Conservation (phyloP, 2,329 filamentous ascomycete species). For the Pseudogymnoascus sp. region DNA sequence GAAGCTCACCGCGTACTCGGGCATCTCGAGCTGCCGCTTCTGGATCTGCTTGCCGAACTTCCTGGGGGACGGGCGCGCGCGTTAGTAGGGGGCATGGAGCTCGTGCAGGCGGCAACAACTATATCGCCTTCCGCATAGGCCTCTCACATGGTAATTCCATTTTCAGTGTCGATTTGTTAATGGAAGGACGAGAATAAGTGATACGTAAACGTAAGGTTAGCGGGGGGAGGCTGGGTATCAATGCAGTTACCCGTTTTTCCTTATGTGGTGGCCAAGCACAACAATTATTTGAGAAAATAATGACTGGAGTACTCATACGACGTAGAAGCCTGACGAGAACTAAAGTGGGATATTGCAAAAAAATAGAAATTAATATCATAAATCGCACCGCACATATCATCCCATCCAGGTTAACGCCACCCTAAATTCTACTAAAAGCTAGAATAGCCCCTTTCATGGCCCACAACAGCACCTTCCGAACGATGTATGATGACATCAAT, state of each 20-base stretch:
- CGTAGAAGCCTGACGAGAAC: not conserved
- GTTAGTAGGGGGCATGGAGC: too few species aligned
- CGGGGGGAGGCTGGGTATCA: not conserved
- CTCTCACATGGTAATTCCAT: not conserved
- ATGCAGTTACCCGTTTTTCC: not conserved
- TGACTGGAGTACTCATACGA: not conserved
- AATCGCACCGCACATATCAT: not conserved
- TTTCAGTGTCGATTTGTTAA: not conserved
- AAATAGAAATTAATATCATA: not conserved
- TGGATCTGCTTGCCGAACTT: too few species aligned
- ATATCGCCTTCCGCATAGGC: too few species aligned
- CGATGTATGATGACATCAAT: not conserved
- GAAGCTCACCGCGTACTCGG: too few species aligned
- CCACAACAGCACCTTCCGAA: not conserved
- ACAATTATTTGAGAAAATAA: not conserved
- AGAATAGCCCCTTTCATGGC: not conserved
- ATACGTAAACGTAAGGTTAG: not conserved
- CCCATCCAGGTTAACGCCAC: too few species aligned
- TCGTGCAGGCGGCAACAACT: too few species aligned
- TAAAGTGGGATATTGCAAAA: too few species aligned
- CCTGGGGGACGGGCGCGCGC: too few species aligned
- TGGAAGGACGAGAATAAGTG: not conserved
- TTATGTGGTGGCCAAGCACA: not conserved
- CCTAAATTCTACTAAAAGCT: not conserved
- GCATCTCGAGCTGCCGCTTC: too few species aligned